Evolutionary conservation across 1,284 basidiomycete genomes (phyloP), one percentile per base, ranked within the genome.

Genomic region (Phellinidium pouzarii): DNA sequence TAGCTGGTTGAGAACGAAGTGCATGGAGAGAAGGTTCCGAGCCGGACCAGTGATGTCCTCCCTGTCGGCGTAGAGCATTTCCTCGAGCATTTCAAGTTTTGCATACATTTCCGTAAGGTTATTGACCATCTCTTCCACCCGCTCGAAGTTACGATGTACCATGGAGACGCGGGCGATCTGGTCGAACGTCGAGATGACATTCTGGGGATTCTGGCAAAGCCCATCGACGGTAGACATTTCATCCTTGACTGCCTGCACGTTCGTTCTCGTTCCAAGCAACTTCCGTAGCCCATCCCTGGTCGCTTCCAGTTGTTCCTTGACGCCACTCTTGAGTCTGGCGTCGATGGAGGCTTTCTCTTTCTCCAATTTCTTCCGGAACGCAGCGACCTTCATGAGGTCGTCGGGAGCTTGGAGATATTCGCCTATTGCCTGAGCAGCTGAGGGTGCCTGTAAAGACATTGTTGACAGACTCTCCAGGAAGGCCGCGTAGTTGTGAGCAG

Each of bases 271-370:
- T 49, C 82, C 77, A 55, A 95, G 77, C 1, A 99, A 77, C 65
- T 90, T 94, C 56, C 87, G 74, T 53, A 99, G 76, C 0, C 93
- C 95, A 55, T 94, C 89, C 44, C 93, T 75, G 7, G 94, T 97
- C 0, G 91, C 83, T 63, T 94, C 88, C 6, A 99, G 77, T 68
- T 98, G 95, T 58, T 95, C 91, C 66, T 91, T 94, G 54, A 96
- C 93, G 12, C 94, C 94, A 56, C 80, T 87, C 63, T 94, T 91
- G 44, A 99, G 81, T 63, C 95, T 82, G 3, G 90, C 85, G 63
- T 96, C 92, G 58, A 99, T 90, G n/a, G 91, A 89, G 0, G 91
- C 84, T 69, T 96, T 95, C 71, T 99, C 95, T 70, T 95, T 96
- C 69, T 94, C 86, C 25, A 98, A 78, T 66, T 96, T 96, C 75